Percentiles rank a stretch among this genome's conserved stretches.
phyloP scores from a whole-genome alignment of 2,329 filamentous ascomycete species.

The Penicillium brasilianum region DNA sequence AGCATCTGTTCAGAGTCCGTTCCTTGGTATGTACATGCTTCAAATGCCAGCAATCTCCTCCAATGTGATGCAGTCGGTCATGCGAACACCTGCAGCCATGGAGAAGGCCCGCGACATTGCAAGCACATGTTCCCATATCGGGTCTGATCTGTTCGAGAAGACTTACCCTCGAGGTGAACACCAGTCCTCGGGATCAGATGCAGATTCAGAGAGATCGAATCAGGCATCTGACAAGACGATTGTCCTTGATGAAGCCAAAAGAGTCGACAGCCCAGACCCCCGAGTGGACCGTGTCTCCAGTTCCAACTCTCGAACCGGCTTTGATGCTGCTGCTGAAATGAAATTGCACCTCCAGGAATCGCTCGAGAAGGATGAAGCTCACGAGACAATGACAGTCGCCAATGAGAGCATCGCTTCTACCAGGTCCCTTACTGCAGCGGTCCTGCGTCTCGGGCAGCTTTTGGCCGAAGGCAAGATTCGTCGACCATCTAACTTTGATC shows the following conservation, averaged over 20 bases:
- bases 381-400: neutral
- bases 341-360: neutral
- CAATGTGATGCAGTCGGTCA: constrained; percentile 3
- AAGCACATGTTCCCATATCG: constrained; percentile 6
- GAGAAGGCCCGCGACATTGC: neutral
- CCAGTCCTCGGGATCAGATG: neutral
- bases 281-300: constrained; percentile 1
- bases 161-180: neutral
- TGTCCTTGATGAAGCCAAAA: neutral
- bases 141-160: constrained; percentile 3
- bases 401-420: constrained; percentile 17
- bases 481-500: constrained; percentile 7
- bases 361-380: neutral
- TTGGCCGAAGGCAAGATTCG: constrained; percentile 3
- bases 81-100: neutral
- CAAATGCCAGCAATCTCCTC: constrained; percentile 8
- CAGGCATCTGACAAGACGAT: neutral
- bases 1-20: constrained; percentile 25
- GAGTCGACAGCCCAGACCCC: constrained; percentile 1
- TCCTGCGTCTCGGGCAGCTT: constrained; percentile 13
- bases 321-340: neutral
- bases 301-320: constrained; percentile 4
- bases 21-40: constrained; percentile 32
- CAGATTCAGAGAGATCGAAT: constrained; percentile 4
- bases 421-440: constrained; percentile 20